Percentiles rank a stretch among this genome's conserved stretches.
Evolutionary conservation across 441 rosid species (phyloP).

Genomic region (Brassica balearica): DNA sequence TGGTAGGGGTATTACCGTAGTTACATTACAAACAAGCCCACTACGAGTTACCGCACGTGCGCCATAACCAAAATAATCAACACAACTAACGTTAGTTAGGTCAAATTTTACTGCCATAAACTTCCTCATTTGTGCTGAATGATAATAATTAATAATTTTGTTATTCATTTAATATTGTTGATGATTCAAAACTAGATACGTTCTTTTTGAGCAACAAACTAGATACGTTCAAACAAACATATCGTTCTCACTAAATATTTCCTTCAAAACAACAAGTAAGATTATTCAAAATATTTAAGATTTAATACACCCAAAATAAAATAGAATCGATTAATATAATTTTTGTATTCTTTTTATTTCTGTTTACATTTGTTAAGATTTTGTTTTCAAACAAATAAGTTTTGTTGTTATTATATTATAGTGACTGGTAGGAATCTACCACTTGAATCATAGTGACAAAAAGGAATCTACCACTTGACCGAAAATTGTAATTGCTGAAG

Average conservation of each 20-base stretch:
- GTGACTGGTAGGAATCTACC: background rate
- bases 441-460: background rate
- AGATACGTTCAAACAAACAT: constrained; percentile 4
- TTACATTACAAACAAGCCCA: background rate
- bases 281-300: constrained; percentile 1
- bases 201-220: background rate
- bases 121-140: background rate
- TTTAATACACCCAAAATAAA: background rate
- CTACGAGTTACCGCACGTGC: constrained; percentile 34
- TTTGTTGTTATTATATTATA: background rate
- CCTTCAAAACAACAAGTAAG: background rate
- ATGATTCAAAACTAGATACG: background rate
- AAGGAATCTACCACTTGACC: background rate
- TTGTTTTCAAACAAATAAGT: background rate
- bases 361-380: background rate
- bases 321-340: background rate
- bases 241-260: constrained; percentile 20
- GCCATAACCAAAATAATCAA: constrained; percentile 18
- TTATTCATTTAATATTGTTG: background rate
- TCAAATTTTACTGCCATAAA: constrained; percentile 28
- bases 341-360: background rate
- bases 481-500: background rate
- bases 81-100: constrained; percentile 1
- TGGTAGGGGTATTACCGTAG: constrained; percentile 10
- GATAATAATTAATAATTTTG: background rate